Percentiles rank a stretch among this genome's conserved stretches.
Evolutionary conservation across 306 rosid genomes (phyloP).

Genomic region (Fragaria iinumae): DNA sequence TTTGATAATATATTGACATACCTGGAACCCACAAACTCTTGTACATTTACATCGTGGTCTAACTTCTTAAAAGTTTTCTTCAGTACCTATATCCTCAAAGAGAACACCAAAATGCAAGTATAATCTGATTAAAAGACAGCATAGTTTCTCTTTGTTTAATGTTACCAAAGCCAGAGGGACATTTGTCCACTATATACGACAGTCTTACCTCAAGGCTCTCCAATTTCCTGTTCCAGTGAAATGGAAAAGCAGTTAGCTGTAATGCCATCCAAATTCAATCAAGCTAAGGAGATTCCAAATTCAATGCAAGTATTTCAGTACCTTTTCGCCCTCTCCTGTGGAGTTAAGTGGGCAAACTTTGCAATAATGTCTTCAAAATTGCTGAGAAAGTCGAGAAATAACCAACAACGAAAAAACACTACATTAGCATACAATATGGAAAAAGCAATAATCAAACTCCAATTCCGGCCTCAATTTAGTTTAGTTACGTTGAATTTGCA

Average conservation of each 20-base stretch:
- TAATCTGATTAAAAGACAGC: not conserved
- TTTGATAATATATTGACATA: slow-evolving; percentile 23
- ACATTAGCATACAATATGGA: not conserved
- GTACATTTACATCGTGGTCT: slow-evolving; percentile 72
- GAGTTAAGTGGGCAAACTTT: slow-evolving; percentile 62
- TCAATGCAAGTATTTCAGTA: slow-evolving; percentile 18
- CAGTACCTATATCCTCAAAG: slow-evolving; percentile 53
- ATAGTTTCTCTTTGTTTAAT: not conserved
- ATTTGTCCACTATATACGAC: slow-evolving; percentile 3
- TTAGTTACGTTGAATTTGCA: not conserved
- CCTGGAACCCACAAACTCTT: slow-evolving; percentile 69
- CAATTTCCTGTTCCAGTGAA: slow-evolving; percentile 63
- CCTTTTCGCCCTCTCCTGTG: slow-evolving; percentile 86
- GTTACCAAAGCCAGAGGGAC: slow-evolving; percentile 8
- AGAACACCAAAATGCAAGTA: slow-evolving; percentile 22
- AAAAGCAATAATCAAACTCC: not conserved
- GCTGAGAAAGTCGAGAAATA: slow-evolving; percentile 27
- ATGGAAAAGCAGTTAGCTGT: slow-evolving; percentile 27
- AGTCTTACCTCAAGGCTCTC: slow-evolving; percentile 81
- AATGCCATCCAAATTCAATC: slow-evolving; percentile 20
- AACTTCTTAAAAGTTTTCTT: slow-evolving; percentile 83
- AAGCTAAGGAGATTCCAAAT: slow-evolving; percentile 7
- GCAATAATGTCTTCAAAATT: slow-evolving; percentile 63
- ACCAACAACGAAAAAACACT: not conserved
- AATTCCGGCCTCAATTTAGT: not conserved